Evolutionary conservation across 768 basidiomycete genomes (phyloP).

Genomic region (Suillus ampliporus): DNA sequence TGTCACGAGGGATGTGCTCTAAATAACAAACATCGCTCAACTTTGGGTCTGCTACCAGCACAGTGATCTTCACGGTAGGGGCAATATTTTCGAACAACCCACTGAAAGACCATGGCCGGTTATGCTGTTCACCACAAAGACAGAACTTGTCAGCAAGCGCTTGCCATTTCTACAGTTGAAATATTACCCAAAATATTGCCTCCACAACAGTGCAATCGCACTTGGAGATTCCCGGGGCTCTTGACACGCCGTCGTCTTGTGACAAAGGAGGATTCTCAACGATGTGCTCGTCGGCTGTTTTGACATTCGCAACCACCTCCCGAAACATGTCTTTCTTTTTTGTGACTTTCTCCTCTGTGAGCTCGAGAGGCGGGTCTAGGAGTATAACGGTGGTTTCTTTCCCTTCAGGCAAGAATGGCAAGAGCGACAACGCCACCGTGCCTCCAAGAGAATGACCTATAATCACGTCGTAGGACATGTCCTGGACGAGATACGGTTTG

Average conservation of each 20-base stretch:
- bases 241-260: conserved; percentile 12
- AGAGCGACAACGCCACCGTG: conserved; percentile 18
- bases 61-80: conserved; percentile 20
- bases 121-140: conserved; percentile 3
- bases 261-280: conserved; percentile 23
- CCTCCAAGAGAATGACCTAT: conserved; percentile 26
- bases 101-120: conserved; percentile 27
- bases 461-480: conserved; percentile 23
- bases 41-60: conserved; percentile 25
- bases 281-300: background rate
- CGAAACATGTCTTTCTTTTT: background rate
- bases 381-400: conserved; percentile 15
- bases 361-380: conserved; percentile 19
- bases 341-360: background rate
- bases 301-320: background rate
- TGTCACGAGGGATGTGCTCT: conserved; percentile 16
- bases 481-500: conserved; percentile 18
- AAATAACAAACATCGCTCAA: background rate
- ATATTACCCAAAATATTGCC: background rate
- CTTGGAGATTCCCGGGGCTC: conserved; percentile 8
- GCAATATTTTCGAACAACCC: conserved; percentile 6
- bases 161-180: background rate
- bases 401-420: conserved; percentile 16
- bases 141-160: background rate
- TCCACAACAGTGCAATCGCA: conserved; percentile 9